These are phyloP conservation scores for Fraxinus velutina DNA, from an alignment of 305 asterid species.

Conservation along the genomic window DNA sequence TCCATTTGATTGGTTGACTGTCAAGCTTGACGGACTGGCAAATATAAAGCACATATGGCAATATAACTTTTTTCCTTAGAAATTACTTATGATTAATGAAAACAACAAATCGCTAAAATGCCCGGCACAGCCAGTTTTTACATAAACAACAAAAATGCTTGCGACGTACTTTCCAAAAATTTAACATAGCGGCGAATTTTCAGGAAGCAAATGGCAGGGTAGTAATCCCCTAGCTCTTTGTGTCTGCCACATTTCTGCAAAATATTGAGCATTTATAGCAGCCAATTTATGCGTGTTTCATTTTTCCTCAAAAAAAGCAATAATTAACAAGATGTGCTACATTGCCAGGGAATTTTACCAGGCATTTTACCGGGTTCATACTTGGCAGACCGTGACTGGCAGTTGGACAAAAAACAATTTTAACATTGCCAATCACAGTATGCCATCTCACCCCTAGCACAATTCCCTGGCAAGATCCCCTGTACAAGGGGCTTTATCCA, in stretches of 20 bases:
- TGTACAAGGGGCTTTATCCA: neutral
- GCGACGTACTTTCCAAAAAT: neutral
- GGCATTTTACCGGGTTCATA: neutral
- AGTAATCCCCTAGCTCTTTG: neutral
- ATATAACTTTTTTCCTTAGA: neutral
- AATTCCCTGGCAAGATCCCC: neutral
- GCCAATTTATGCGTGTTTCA: slow-evolving; percentile 10
- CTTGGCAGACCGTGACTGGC: neutral
- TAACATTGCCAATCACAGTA: neutral
- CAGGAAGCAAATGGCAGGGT: neutral
- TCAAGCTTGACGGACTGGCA: neutral
- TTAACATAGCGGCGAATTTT: neutral
- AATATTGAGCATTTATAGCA: slow-evolving; percentile 10
- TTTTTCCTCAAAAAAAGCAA: neutral
- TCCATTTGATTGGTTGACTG: neutral
- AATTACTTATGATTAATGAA: neutral
- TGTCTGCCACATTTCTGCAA: neutral
- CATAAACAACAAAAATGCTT: neutral
- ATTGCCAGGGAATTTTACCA: neutral
- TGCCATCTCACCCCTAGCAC: neutral
- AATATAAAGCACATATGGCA: neutral
- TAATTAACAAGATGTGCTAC: neutral
- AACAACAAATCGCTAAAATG: neutral
- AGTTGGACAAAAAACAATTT: neutral
- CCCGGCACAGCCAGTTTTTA: neutral